Conservation (phyloP, 768 basidiomycete species). For the Sporobolomyces phaffii region DNA sequence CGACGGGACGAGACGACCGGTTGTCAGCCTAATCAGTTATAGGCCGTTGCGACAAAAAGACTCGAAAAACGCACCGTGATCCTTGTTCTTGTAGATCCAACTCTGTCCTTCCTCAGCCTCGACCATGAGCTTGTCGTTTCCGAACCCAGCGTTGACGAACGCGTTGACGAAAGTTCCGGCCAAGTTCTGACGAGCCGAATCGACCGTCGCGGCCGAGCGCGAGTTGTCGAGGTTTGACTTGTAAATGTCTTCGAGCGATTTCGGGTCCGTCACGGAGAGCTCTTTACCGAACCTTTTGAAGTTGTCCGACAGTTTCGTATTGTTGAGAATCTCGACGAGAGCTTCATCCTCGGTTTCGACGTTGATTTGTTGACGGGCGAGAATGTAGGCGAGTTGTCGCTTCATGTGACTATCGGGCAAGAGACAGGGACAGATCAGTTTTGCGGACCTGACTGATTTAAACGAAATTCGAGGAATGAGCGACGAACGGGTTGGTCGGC, state of each 20-base stretch:
- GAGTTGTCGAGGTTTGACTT: slow-evolving; percentile 91
- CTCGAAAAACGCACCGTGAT: slow-evolving; percentile 80
- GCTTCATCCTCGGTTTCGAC: slow-evolving; percentile 85
- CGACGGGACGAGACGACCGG: too few relatives aligned
- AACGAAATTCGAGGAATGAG: too few relatives aligned
- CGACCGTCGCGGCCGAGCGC: slow-evolving; percentile 70
- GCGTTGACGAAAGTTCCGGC: slow-evolving; percentile 98
- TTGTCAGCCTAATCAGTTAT: too few relatives aligned
- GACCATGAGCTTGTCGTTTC: slow-evolving; percentile 97
- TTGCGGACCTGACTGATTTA: too few relatives aligned
- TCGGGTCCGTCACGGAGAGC: slow-evolving; percentile 78
- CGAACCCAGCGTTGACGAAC: slow-evolving; percentile 96
- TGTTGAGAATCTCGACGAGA: slow-evolving; percentile 76
- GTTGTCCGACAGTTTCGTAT: slow-evolving; percentile 70
- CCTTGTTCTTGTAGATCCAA: slow-evolving; percentile 99
- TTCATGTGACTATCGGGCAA: slow-evolving; percentile 91
- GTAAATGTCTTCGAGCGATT: slow-evolving; percentile 93
- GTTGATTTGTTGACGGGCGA: slow-evolving; percentile 86
- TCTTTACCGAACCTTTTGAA: slow-evolving; percentile 93
- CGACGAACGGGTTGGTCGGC: slow-evolving; percentile 74
- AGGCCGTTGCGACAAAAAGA: too few relatives aligned
- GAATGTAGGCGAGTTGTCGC: slow-evolving; percentile 85
- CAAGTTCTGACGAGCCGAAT: slow-evolving; percentile 87
- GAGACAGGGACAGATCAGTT: too few relatives aligned
- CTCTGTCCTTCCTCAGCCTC: slow-evolving; percentile 91